Percentiles rank a stretch among this genome's conserved stretches.
These are phyloP conservation scores for Blastobotrys buckinghamii DNA, from an alignment of 1,139 yeast species.

Conservation along the genomic window DNA sequence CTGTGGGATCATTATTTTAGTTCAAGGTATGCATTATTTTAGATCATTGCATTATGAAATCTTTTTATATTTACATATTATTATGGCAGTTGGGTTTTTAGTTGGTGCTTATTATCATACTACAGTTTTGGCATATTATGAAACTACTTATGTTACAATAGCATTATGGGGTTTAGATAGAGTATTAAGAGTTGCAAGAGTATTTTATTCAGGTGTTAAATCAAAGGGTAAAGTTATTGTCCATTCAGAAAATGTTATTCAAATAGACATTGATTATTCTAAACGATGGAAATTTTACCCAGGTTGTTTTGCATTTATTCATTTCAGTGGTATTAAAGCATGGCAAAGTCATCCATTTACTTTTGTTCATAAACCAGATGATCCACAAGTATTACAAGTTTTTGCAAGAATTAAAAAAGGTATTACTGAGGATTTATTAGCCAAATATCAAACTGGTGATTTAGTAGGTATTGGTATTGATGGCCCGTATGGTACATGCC, in stretches of 20 bases:
- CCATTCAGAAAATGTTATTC: conserved; percentile 26
- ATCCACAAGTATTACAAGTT: conserved; percentile 26
- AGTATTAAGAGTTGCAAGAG: conserved; percentile 33
- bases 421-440: background rate
- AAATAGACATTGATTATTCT: conserved; percentile 26
- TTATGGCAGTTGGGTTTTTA: conserved; percentile 51
- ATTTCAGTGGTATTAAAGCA: conserved; percentile 41
- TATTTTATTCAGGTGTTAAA: conserved; percentile 36
- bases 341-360: conserved; percentile 71
- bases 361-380: conserved; percentile 31
- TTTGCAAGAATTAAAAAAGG: conserved; percentile 29
- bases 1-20: conserved; percentile 13
- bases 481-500: conserved; percentile 52
- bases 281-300: conserved; percentile 42
- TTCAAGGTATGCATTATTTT: conserved; percentile 17
- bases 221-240: conserved; percentile 36
- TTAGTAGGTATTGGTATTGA: conserved; percentile 34
- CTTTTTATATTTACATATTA: conserved; percentile 54
- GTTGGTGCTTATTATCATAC: conserved; percentile 60
- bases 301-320: conserved; percentile 56
- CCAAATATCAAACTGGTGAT: background rate
- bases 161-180: conserved; percentile 41
- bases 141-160: conserved; percentile 36
- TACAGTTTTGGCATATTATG: conserved; percentile 16
- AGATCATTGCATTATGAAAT: conserved; percentile 24